phyloP scores from a whole-genome alignment of 352 stramenopile genomes.

The Globisporangium radiosum region DNA sequence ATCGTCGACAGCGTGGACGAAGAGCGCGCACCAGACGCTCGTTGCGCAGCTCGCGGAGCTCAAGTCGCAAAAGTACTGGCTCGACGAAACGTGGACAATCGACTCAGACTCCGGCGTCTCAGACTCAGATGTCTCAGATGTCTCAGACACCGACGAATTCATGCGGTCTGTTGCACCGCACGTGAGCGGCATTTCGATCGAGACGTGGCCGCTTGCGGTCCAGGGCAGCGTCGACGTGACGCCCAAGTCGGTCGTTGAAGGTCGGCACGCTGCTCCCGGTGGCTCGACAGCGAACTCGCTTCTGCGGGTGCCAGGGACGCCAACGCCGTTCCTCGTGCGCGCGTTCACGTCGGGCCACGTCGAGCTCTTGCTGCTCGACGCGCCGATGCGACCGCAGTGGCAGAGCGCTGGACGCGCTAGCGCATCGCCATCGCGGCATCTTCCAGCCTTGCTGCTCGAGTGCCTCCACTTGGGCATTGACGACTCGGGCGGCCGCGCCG shows the following conservation, averaged over 20 bases:
- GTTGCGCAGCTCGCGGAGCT: conserved; percentile 44
- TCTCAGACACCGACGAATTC: conserved; percentile 9
- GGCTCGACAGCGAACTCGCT: conserved; percentile 45
- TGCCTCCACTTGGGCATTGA: conserved; percentile 69
- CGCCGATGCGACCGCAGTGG: conserved; percentile 56
- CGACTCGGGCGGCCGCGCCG: conserved; percentile 55
- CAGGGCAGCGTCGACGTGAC: conserved; percentile 58
- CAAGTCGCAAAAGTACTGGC: conserved; percentile 83
- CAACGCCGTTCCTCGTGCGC: conserved; percentile 48
- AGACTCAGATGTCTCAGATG: background rate
- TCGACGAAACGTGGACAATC: conserved; percentile 53
- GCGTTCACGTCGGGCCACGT: conserved; percentile 73
- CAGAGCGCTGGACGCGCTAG: conserved; percentile 15
- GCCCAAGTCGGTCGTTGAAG: conserved; percentile 49
- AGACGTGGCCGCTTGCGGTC: conserved; percentile 69
- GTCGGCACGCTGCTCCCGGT: conserved; percentile 35
- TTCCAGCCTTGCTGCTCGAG: conserved; percentile 60
- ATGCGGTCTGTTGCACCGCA: conserved; percentile 47
- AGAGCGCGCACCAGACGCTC: conserved; percentile 16
- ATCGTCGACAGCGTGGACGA: background rate
- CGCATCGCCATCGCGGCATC: conserved; percentile 6
- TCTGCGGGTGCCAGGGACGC: conserved; percentile 34
- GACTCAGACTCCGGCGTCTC: conserved; percentile 5
- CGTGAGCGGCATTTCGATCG: conserved; percentile 62
- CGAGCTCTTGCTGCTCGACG: conserved; percentile 63